Evolutionary conservation across 2,329 filamentous ascomycete species (phyloP).

Genomic region (Colletotrichum simmondsii): DNA sequence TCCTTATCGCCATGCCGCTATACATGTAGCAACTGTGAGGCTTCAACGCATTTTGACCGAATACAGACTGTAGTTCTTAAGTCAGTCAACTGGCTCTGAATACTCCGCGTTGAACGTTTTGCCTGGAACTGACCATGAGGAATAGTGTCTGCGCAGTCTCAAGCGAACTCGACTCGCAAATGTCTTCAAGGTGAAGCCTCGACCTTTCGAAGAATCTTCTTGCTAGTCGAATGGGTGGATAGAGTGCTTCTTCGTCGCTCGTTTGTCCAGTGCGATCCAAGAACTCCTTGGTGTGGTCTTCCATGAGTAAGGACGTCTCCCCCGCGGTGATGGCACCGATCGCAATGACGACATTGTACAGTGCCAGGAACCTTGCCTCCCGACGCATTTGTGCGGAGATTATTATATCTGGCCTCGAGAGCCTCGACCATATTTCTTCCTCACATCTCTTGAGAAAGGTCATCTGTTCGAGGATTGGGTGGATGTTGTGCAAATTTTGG

Average conservation of each 20-base stretch:
- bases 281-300: slow-evolving; percentile 29
- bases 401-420: background rate
- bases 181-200: slow-evolving; percentile 31
- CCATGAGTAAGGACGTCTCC: slow-evolving; percentile 34
- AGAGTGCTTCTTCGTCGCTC: slow-evolving; percentile 23
- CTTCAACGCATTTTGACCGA: slow-evolving; percentile 46
- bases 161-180: slow-evolving; percentile 35
- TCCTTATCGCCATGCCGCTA: slow-evolving; percentile 46
- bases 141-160: slow-evolving; percentile 35
- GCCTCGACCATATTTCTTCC: slow-evolving; percentile 30
- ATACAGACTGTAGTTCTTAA: slow-evolving; percentile 36
- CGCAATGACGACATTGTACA: slow-evolving; percentile 32
- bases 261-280: slow-evolving; percentile 24
- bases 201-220: slow-evolving; percentile 34
- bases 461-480: slow-evolving; percentile 36
- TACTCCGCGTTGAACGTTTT: background rate
- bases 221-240: slow-evolving; percentile 32
- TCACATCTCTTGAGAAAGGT: slow-evolving; percentile 34
- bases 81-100: background rate
- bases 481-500: slow-evolving; percentile 38
- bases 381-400: slow-evolving; percentile 2
- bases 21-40: slow-evolving; percentile 48
- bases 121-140: slow-evolving; percentile 28
- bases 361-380: slow-evolving; percentile 27
- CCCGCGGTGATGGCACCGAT: slow-evolving; percentile 35